phyloP scores from a whole-genome alignment of 2,329 filamentous ascomycete species.

The Akanthomyces uredinophilus region DNA sequence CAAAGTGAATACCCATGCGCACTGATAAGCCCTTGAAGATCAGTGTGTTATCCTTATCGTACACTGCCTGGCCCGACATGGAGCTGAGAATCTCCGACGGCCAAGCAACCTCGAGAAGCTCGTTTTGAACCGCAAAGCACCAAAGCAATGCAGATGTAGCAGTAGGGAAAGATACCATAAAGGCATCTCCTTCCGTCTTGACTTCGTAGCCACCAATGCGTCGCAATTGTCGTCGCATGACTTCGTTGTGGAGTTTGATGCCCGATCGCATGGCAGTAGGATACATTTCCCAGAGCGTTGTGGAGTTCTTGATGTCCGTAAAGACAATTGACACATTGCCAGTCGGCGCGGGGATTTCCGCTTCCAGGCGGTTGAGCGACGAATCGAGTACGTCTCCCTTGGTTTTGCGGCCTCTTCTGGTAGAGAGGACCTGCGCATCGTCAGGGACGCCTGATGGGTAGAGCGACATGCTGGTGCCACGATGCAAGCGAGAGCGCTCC shows the following conservation, averaged over 20 bases:
- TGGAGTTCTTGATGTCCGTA: conserved; percentile 98
- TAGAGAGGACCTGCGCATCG: conserved; percentile 59
- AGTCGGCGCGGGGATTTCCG: conserved; percentile 84
- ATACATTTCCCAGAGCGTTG: conserved; percentile 91
- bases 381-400: conserved; percentile 73
- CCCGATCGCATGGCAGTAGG: conserved; percentile 92
- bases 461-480: conserved; percentile 80
- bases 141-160: conserved; percentile 91
- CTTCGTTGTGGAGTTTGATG: conserved; percentile 95
- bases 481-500: conserved; percentile 66
- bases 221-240: conserved; percentile 88
- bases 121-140: conserved; percentile 91
- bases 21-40: conserved; percentile 95
- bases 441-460: conserved; percentile 70
- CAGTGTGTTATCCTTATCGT: conserved; percentile 76
- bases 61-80: conserved; percentile 73
- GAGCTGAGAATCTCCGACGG: conserved; percentile 88
- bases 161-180: conserved; percentile 98
- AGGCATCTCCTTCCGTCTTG: conserved; percentile 98
- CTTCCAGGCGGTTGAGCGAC: conserved; percentile 77
- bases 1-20: conserved; percentile 96
- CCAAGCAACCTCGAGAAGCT: conserved; percentile 85
- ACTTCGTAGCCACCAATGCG: conserved; percentile 97
- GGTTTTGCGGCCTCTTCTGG: conserved; percentile 59
- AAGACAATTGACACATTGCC: conserved; percentile 93